These are phyloP conservation scores for Penicillium macrosclerotiorum DNA, from an alignment of 495 filamentous ascomycete genomes.

Conservation along the genomic window DNA sequence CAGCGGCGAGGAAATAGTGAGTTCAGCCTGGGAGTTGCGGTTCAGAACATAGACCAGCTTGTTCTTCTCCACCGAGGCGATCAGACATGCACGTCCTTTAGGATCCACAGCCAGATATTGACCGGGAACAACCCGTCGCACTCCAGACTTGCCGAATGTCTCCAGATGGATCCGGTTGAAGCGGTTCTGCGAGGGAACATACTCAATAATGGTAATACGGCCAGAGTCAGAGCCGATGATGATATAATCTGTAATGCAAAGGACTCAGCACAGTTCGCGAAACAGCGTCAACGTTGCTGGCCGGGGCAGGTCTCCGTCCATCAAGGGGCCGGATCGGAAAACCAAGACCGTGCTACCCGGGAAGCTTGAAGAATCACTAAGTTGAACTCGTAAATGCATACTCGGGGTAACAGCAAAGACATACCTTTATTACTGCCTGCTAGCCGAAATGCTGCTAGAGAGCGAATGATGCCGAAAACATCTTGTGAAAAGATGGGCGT, in stretches of 20 bases:
- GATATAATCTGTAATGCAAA: conserved; percentile 75
- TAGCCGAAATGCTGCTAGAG: conserved; percentile 81
- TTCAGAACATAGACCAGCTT: conserved; percentile 99
- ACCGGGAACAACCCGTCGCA: conserved; percentile 89
- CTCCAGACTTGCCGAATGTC: conserved; percentile 97
- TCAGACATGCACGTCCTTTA: conserved; percentile 90
- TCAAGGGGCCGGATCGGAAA: conserved; percentile 32
- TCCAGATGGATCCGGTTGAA: conserved; percentile 91
- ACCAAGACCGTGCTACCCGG: conserved; percentile 49
- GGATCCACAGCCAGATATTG: conserved; percentile 94
- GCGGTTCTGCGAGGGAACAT: conserved; percentile 78
- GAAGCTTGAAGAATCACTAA: conserved; percentile 92
- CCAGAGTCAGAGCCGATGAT: conserved; percentile 95
- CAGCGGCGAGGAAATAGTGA: conserved; percentile 95
- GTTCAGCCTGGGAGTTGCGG: conserved; percentile 87
- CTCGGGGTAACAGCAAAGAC: conserved; percentile 42
- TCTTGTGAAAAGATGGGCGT: conserved; percentile 83
- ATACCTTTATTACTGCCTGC: conserved; percentile 96
- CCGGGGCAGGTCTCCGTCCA: conserved; percentile 42
- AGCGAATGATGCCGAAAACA: conserved; percentile 91
- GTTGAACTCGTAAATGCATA: conserved; percentile 62
- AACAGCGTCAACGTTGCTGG: conserved; percentile 38
- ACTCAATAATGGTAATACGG: conserved; percentile 91
- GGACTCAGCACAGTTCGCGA: conserved; percentile 58
- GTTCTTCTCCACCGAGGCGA: conserved; percentile 96